These are phyloP conservation scores for Crithidia bombi DNA, from an alignment of 208 protist genomes.

Conservation along the genomic window DNA sequence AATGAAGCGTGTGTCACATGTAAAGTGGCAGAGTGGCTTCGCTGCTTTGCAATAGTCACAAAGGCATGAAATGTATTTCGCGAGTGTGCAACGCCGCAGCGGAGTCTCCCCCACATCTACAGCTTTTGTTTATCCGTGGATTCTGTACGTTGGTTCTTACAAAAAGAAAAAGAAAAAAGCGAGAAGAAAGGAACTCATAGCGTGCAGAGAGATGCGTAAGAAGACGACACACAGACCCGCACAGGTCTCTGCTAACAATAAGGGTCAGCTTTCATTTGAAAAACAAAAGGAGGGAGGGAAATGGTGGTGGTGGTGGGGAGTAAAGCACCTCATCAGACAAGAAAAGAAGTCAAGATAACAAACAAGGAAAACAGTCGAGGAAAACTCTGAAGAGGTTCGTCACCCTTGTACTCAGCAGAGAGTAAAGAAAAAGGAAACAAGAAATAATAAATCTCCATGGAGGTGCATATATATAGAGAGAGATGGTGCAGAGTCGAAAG, in stretches of 20 bases:
- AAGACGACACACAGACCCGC: no score
- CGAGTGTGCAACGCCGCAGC: neutral
- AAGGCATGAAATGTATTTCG: constrained; percentile 10
- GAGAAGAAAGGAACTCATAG: neutral
- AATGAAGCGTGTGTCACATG: neutral
- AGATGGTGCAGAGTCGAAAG: no score
- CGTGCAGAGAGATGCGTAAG: neutral
- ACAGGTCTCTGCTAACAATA: no score
- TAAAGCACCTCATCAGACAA: no score
- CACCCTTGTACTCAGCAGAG: constrained; percentile 8
- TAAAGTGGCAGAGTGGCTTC: neutral
- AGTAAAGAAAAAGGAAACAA: neutral
- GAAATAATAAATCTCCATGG: neutral
- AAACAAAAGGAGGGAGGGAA: constrained; percentile 1
- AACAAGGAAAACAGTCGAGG: neutral
- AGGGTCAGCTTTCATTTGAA: no score
- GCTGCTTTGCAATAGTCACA: neutral
- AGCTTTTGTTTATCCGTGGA: neutral
- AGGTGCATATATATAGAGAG: neutral
- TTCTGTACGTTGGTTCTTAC: no score
- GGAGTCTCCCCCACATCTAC: neutral
- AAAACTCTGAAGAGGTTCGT: constrained; percentile 9
- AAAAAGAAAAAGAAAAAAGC: neutral
- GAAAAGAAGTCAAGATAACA: constrained; percentile 12
- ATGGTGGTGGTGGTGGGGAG: no score